Percentiles rank a stretch among this genome's conserved stretches.
Evolutionary conservation across 2,329 filamentous ascomycete genomes (phyloP).

Genomic region (Cladophialophora psammophila): DNA sequence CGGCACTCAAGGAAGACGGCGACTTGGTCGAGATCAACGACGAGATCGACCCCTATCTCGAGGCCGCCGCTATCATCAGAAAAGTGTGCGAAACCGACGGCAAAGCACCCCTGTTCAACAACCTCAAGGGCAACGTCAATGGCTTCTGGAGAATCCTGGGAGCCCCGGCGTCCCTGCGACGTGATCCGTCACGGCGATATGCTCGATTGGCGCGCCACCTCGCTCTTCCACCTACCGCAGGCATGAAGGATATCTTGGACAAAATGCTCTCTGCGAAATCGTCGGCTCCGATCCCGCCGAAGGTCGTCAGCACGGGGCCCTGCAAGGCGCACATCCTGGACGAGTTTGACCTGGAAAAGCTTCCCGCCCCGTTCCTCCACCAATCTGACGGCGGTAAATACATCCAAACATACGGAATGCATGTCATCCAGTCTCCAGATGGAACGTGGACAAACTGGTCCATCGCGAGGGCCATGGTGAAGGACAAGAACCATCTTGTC

Average conservation of each 20-base stretch:
- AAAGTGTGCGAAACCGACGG: conserved; percentile 55
- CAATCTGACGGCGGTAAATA: conserved; percentile 59
- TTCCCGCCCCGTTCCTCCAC: conserved; percentile 56
- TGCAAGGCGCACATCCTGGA: conserved; percentile 55
- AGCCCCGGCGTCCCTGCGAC: conserved; percentile 51
- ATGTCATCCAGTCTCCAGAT: conserved; percentile 56
- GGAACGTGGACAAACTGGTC: conserved; percentile 55
- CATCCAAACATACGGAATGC: conserved; percentile 60
- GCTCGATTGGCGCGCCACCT: conserved; percentile 55
- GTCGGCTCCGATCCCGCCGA: conserved; percentile 45
- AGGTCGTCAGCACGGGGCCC: conserved; percentile 48
- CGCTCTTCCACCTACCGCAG: conserved; percentile 50
- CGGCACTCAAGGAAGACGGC: conserved; percentile 44
- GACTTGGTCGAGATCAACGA: conserved; percentile 57
- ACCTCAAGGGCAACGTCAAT: conserved; percentile 55
- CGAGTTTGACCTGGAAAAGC: conserved; percentile 53
- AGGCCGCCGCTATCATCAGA: conserved; percentile 58
- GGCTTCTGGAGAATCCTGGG: conserved; percentile 60
- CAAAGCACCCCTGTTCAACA: conserved; percentile 62
- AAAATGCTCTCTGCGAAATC: conserved; percentile 52
- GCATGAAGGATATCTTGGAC: conserved; percentile 51
- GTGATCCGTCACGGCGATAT: conserved; percentile 45
- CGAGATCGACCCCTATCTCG: conserved; percentile 55
- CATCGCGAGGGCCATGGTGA: conserved; percentile 55
- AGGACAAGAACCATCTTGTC: conserved; percentile 52